Conservation (phyloP, 2,329 filamentous ascomycete species). For the Botryotinia convoluta region DNA sequence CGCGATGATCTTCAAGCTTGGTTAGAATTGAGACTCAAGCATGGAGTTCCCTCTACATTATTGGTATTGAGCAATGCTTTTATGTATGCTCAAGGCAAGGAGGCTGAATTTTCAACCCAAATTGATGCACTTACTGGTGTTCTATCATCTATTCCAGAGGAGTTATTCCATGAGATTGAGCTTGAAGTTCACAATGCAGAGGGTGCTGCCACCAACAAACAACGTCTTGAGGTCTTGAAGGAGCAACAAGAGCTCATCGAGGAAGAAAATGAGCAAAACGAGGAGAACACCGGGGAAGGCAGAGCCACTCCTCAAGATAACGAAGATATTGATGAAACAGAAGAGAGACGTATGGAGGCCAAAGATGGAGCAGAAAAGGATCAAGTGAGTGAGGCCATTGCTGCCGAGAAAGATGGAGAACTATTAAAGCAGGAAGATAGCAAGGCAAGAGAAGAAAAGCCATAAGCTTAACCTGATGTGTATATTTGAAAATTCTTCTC, state of each 20-base stretch:
- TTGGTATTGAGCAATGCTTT: constrained; percentile 96
- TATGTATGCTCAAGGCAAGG: constrained; percentile 86
- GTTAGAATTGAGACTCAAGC: constrained; percentile 88
- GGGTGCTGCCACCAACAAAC: constrained; percentile 97
- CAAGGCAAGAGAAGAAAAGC: constrained; percentile 28
- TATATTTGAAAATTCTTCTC: constrained; percentile 26
- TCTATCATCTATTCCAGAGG: constrained; percentile 90
- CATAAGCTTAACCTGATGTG: constrained; percentile 20
- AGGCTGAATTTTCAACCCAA: constrained; percentile 79
- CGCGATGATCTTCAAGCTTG: constrained; percentile 89
- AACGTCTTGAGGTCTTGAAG: constrained; percentile 94
- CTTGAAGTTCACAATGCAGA: constrained; percentile 96
- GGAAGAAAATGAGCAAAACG: constrained; percentile 91
- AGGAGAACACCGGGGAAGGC: constrained; percentile 73
- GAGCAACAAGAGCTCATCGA: constrained; percentile 98
- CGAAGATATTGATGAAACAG: constrained; percentile 93
- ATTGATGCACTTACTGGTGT: constrained; percentile 92
- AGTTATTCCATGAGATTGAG: constrained; percentile 99
- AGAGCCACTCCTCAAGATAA: constrained; percentile 76
- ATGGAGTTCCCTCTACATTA: constrained; percentile 93
- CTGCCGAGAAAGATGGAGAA: constrained; percentile 52
- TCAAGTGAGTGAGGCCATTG: constrained; percentile 53
- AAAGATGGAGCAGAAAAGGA: constrained; percentile 46
- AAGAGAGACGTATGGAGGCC: constrained; percentile 62
- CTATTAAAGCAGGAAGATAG: constrained; percentile 46